These are phyloP conservation scores for Kuraishia capsulata DNA, from an alignment of 805 yeast species.

Conservation along the genomic window DNA sequence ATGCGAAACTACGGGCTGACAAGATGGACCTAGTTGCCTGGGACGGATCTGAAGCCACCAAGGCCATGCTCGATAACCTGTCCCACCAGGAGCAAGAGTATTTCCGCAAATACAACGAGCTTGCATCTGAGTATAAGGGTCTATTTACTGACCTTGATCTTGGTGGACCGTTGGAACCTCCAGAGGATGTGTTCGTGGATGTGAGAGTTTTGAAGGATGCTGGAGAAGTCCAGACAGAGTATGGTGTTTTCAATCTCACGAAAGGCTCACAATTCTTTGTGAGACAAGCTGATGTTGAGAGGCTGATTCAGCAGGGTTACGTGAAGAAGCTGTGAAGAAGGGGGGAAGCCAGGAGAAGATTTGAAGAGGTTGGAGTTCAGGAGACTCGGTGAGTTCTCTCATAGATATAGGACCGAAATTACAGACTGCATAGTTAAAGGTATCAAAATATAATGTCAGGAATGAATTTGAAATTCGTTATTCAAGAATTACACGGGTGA, in stretches of 20 bases:
- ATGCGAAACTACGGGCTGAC: constrained; percentile 63
- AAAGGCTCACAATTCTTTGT: constrained; percentile 94
- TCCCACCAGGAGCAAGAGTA: constrained; percentile 80
- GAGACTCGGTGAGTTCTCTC: neutral
- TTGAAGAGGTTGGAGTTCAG: neutral
- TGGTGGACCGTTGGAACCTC: constrained; percentile 86
- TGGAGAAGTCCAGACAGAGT: constrained; percentile 95
- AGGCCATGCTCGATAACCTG: constrained; percentile 35
- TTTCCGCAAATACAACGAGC: constrained; percentile 57
- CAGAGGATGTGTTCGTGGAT: constrained; percentile 84
- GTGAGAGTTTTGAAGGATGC: constrained; percentile 91
- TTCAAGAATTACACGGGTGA: too few relatives aligned
- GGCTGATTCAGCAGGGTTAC: constrained; percentile 90
- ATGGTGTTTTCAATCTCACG: constrained; percentile 88
- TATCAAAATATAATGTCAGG: constrained; percentile 4
- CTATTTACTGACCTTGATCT: constrained; percentile 76
- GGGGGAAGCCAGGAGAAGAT: neutral
- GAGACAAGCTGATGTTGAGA: constrained; percentile 87
- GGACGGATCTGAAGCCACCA: constrained; percentile 50
- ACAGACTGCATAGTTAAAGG: constrained; percentile 1
- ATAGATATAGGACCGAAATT: too few relatives aligned
- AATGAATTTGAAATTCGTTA: neutral
- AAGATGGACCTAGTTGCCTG: constrained; percentile 62
- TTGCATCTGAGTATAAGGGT: constrained; percentile 69
- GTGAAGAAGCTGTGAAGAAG: constrained; percentile 52